Evolutionary conservation across 192 early-diverging fungal genomes (phyloP).

Genomic region (Coemansia sp.): DNA sequence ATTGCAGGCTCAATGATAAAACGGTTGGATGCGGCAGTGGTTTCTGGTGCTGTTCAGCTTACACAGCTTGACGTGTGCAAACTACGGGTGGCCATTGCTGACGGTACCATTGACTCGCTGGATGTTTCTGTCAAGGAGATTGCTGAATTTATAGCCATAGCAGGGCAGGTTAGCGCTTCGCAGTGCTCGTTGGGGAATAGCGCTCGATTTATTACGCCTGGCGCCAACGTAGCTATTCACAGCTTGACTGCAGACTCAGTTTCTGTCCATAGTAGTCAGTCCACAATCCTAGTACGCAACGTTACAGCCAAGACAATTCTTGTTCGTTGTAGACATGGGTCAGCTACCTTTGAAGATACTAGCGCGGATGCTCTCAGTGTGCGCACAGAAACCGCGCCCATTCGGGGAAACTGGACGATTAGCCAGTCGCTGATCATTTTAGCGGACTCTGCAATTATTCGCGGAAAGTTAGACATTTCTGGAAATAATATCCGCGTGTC

Average conservation of each 20-base stretch:
- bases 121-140: background rate
- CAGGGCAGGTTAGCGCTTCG: conserved; percentile 6
- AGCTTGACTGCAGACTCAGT: background rate
- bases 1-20: conserved; percentile 3
- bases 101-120: conserved; percentile 14
- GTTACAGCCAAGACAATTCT: background rate
- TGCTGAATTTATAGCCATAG: conserved; percentile 21
- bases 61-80: background rate
- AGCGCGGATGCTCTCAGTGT: background rate
- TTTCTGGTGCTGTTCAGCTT: conserved; percentile 16
- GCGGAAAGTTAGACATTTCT: background rate
- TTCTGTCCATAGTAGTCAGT: background rate
- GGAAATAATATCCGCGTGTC: background rate
- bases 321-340: background rate
- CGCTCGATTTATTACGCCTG: conserved; percentile 15
- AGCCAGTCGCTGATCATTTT: background rate
- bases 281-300: background rate
- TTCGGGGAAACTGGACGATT: background rate
- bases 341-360: background rate
- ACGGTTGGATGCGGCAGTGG: conserved; percentile 18
- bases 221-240: conserved; percentile 3
- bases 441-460: background rate
- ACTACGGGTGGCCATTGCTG: conserved; percentile 22
- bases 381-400: background rate
- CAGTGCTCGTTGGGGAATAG: conserved; percentile 8